Conservation (phyloP, 2,329 filamentous ascomycete genomes). For the Xylariaceae sp. region DNA sequence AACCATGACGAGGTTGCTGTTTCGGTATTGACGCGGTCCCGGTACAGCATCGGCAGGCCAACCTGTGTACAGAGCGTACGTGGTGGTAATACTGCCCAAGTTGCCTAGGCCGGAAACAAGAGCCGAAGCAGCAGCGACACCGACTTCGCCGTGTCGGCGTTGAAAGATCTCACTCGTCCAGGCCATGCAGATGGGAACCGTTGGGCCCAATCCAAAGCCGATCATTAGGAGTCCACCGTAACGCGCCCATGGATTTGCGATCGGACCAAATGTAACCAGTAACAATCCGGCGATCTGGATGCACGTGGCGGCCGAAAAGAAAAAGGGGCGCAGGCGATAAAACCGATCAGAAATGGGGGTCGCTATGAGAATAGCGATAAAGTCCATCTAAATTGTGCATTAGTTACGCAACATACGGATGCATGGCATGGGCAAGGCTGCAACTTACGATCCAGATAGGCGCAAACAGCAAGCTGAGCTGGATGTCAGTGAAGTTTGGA, state of each 20-base stretch:
- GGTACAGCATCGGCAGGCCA: conserved; percentile 71
- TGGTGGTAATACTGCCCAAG: conserved; percentile 78
- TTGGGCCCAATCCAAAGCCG: conserved; percentile 84
- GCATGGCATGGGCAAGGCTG: background rate
- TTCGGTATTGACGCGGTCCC: conserved; percentile 67
- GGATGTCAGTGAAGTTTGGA: conserved; percentile 63
- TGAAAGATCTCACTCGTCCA: conserved; percentile 93
- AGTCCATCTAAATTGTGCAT: conserved; percentile 62
- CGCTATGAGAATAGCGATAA: conserved; percentile 78
- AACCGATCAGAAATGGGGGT: conserved; percentile 86
- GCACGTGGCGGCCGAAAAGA: conserved; percentile 71
- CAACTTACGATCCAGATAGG: conserved; percentile 81
- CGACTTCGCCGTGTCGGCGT: conserved; percentile 80
- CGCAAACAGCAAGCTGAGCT: conserved; percentile 77
- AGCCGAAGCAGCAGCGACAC: conserved; percentile 78
- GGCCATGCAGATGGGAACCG: conserved; percentile 88
- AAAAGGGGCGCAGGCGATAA: conserved; percentile 69
- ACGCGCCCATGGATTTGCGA: conserved; percentile 67
- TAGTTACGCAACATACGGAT: background rate
- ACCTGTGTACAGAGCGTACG: conserved; percentile 82
- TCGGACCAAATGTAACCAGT: conserved; percentile 67
- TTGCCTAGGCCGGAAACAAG: conserved; percentile 85
- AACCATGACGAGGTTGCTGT: conserved; percentile 84
- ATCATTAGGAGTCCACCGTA: conserved; percentile 88
- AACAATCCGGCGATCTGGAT: conserved; percentile 80